phyloP scores from a whole-genome alignment of 2,329 filamentous ascomycete species.

The Calonectria multiphialidica region DNA sequence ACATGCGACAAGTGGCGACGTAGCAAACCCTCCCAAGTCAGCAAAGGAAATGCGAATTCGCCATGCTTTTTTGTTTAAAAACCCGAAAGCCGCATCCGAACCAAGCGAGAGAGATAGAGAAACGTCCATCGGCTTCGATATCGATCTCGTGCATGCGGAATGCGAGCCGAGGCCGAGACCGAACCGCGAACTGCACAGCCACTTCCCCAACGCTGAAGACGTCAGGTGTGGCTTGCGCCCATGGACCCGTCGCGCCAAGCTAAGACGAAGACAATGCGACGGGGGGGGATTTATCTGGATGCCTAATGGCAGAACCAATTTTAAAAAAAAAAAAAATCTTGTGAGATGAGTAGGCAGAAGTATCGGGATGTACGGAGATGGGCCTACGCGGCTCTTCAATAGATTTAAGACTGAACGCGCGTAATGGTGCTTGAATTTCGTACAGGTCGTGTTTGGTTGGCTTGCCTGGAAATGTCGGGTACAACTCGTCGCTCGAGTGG shows the following conservation, averaged over 20 bases:
- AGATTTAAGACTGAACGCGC: neutral
- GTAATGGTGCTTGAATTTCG: neutral
- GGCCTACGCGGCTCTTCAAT: neutral
- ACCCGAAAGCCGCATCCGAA: neutral
- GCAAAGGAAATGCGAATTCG: neutral
- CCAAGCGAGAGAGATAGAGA: neutral
- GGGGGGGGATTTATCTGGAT: conserved; percentile 1
- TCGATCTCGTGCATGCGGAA: neutral
- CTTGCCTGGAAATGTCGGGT: neutral
- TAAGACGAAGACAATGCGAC: neutral
- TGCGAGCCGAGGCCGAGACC: conserved; percentile 4
- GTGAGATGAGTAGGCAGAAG: neutral
- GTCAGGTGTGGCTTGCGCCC: conserved; percentile 8
- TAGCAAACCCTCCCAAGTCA: neutral
- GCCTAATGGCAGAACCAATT: neutral
- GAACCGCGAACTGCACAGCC: conserved; percentile 9
- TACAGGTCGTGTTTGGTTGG: neutral
- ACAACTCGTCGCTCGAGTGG: neutral
- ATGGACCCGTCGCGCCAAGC: neutral
- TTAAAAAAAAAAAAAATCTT: neutral
- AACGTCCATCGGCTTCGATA: neutral
- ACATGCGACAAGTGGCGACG: neutral
- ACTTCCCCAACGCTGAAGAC: neutral
- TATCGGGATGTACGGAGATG: neutral
- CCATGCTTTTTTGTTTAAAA: neutral